A percentile compares a stretch with the other conserved stretches of the same genome.
These are phyloP conservation scores for Ogataea chonburiensis DNA, from an alignment of 805 yeast genomes.

Conservation along the genomic window DNA sequence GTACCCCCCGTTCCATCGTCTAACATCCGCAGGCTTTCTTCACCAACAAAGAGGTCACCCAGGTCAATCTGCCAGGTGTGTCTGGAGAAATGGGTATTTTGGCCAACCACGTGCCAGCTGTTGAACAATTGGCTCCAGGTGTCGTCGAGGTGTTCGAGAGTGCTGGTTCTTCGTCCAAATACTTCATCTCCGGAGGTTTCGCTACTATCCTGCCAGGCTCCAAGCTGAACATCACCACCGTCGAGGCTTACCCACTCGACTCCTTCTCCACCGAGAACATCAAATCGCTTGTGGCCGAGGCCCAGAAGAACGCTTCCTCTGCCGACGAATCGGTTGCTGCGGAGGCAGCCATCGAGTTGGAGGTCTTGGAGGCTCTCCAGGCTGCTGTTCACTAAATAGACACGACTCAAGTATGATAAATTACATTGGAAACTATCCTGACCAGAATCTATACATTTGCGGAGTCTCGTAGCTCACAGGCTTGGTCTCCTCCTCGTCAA, in stretches of 20 bases:
- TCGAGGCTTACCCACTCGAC: constrained; percentile 92
- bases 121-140: constrained; percentile 96
- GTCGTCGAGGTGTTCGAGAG: constrained; percentile 86
- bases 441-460: constrained; percentile 64
- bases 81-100: constrained; percentile 96
- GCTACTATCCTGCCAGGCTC: constrained; percentile 96
- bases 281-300: constrained; percentile 82
- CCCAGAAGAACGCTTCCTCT: constrained; percentile 84
- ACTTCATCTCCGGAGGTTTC: constrained; percentile 93
- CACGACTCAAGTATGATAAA: constrained; percentile 13
- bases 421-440: constrained; percentile 37
- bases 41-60: constrained; percentile 41
- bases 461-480: constrained; percentile 64
- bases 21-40: constrained; percentile 28
- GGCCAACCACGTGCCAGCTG: constrained; percentile 96
- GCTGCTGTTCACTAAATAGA: constrained; percentile 46
- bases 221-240: constrained; percentile 82
- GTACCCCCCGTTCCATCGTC: constrained; percentile 13
- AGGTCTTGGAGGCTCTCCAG: constrained; percentile 92
- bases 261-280: constrained; percentile 79
- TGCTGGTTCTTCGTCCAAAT: constrained; percentile 69
- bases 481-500: constrained; percentile 39
- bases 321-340: constrained; percentile 88
- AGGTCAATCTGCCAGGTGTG: constrained; percentile 94
- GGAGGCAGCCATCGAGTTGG: constrained; percentile 92